Evolutionary conservation across 495 filamentous ascomycete genomes (phyloP).

Genomic region (Tuber magnatum): DNA sequence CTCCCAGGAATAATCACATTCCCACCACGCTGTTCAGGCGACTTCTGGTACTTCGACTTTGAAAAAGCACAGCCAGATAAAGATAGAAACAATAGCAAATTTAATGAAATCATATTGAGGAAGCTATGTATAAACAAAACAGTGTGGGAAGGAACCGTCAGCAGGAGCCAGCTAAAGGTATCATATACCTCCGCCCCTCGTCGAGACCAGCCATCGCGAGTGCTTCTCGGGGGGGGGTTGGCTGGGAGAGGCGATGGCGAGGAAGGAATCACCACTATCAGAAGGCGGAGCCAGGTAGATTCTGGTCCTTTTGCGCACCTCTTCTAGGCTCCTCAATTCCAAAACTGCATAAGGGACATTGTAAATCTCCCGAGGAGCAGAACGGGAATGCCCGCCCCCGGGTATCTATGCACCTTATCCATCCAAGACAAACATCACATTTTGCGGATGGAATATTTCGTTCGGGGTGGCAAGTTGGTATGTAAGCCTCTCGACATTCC

Average conservation of each 20-base stretch:
- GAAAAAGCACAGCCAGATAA: neutral
- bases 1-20: conserved; percentile 25
- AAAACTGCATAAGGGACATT: no score
- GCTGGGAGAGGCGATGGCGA: neutral
- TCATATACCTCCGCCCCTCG: neutral
- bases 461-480: neutral
- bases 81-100: neutral
- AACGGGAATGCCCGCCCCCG: neutral
- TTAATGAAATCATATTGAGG: neutral
- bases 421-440: neutral
- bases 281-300: neutral
- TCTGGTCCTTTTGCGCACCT: neutral
- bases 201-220: neutral
- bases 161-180: neutral
- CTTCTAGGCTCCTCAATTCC: neutral
- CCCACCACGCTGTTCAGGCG: neutral
- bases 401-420: neutral
- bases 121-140: neutral
- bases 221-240: neutral
- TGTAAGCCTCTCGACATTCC: neutral
- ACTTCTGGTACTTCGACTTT: neutral
- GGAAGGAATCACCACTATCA: neutral
- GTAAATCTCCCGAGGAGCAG: neutral
- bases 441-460: neutral
- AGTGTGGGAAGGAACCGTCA: neutral